phyloP scores from a whole-genome alignment of 345 rosid species.

The Carallia brachiata region DNA sequence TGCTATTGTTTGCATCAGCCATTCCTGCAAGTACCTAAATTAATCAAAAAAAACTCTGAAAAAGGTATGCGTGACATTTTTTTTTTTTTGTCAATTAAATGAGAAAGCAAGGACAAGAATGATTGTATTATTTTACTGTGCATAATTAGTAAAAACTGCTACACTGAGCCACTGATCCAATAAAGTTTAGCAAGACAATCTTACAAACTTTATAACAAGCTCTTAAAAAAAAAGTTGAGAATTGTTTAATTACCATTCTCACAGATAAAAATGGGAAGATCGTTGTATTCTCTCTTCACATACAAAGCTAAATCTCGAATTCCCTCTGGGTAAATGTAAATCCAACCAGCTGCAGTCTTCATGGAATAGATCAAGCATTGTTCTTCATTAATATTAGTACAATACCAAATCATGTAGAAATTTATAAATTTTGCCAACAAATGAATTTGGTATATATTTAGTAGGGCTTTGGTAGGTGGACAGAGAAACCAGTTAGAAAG shows the following conservation, averaged over 20 bases:
- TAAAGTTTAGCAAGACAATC: too few relatives aligned
- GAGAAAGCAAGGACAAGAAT: too few relatives aligned
- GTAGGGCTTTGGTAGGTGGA: too few relatives aligned
- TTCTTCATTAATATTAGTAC: neutral
- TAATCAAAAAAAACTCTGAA: neutral
- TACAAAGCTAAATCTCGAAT: slow-evolving; percentile 39
- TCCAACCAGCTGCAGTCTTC: slow-evolving; percentile 50
- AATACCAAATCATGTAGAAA: too few relatives aligned
- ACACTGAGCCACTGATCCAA: too few relatives aligned
- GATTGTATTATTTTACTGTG: too few relatives aligned
- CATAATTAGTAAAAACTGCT: too few relatives aligned
- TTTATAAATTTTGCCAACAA: too few relatives aligned
- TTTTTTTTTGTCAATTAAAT: too few relatives aligned
- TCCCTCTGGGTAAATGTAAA: slow-evolving; percentile 54
- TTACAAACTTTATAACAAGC: too few relatives aligned
- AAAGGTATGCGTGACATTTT: neutral
- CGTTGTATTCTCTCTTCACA: slow-evolving; percentile 42
- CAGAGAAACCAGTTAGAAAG: too few relatives aligned
- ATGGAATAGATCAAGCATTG: neutral
- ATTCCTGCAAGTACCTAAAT: slow-evolving; percentile 13
- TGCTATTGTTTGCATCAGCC: slow-evolving; percentile 12
- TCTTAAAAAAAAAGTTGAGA: neutral
- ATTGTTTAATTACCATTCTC: slow-evolving; percentile 49
- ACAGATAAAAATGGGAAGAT: slow-evolving; percentile 48
- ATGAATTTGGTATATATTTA: too few relatives aligned